Conservation (phyloP, 352 stramenopile genomes). For the Pythium insidiosum region DNA sequence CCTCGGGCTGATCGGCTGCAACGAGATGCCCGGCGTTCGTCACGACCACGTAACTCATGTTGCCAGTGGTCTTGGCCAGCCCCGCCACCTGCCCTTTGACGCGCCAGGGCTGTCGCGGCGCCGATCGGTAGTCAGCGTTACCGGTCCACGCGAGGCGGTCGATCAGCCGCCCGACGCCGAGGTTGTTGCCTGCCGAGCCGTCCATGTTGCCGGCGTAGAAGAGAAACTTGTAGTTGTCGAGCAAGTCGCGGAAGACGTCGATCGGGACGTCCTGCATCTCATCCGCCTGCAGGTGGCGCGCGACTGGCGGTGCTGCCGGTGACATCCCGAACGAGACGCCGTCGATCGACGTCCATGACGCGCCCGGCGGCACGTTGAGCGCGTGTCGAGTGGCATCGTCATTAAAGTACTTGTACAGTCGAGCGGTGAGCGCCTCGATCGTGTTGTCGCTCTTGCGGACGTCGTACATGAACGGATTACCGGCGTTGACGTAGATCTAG, state of each 20-base stretch:
- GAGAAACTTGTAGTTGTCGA: conserved; percentile 81
- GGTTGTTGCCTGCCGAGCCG: conserved; percentile 72
- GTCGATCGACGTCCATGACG: conserved; percentile 60
- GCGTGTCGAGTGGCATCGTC: conserved; percentile 69
- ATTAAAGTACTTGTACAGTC: conserved; percentile 79
- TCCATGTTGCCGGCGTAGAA: conserved; percentile 86
- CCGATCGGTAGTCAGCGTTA: conserved; percentile 54
- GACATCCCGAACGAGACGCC: conserved; percentile 50
- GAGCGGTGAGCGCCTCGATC: conserved; percentile 39
- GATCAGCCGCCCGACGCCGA: conserved; percentile 69
- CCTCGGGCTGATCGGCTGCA: conserved; percentile 56
- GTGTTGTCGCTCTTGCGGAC: conserved; percentile 54
- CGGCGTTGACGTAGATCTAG: conserved; percentile 69
- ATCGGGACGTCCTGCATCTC: conserved; percentile 78
- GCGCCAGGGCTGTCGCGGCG: conserved; percentile 45
- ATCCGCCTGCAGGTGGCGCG: conserved; percentile 62
- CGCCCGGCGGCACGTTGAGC: conserved; percentile 72
- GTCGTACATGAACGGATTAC: conserved; percentile 84
- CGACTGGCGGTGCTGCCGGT: conserved; percentile 36
- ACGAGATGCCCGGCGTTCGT: conserved; percentile 76
- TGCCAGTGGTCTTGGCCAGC: conserved; percentile 56
- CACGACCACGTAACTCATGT: conserved; percentile 81
- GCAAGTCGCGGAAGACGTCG: conserved; percentile 60
- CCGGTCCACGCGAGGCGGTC: conserved; percentile 68
- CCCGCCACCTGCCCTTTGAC: conserved; percentile 53